Base-by-base conservation (phyloP, 169 alveolate genomes). In the Cyclospora cayetanensis region DNA sequence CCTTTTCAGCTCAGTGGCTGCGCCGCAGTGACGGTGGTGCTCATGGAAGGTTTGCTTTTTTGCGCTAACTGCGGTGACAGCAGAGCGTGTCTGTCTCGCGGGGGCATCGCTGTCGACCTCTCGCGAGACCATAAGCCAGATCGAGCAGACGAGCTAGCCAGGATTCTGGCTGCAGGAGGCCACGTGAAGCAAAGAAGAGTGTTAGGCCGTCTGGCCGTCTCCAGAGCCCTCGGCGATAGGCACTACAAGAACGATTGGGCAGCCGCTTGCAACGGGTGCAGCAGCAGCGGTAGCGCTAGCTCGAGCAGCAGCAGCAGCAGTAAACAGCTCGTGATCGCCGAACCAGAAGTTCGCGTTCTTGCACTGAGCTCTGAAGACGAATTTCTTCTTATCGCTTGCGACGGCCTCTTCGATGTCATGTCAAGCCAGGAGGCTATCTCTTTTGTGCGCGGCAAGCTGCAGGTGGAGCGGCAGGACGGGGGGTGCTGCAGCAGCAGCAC, bases 21-120 rank as follows among this genome's bases (percentile, higher is more conserved):
- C 65, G 95, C 98, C 4, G 95, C 97, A 4, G 96, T 97, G 31
- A 97, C 96, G 18, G 96, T 95, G 41, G 96, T 96, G 35, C 92
- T 97, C 55, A 79, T 95, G 65, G 97, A 92, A 31, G 97, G 95
- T 1, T 92, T 90, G 52, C 34, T 93, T 46, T 97, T 93, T 37
- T 95, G 93, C 68, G 99, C 99, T 29, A 98, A 98, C 95, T 99
- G 99, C 65, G 99, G 99, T 9, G 99, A 99, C 93, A 96, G 99
- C 35, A 93, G 99, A 86, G 99, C 99, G 11, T 98, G 98, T 25
- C 94, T 97, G 31, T 90, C 97, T 72, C 95, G 99, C 41, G 94
- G 95, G 37, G 98, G 99, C 2, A 90, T 88, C 41, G 98, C 98
- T 1, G 93, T 98, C 15, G 97, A 97, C n/a, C 94, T 99, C 92